These are phyloP conservation scores for Caryopteris hybrid DNA, from an alignment of 305 asterid genomes.

Conservation along the genomic window DNA sequence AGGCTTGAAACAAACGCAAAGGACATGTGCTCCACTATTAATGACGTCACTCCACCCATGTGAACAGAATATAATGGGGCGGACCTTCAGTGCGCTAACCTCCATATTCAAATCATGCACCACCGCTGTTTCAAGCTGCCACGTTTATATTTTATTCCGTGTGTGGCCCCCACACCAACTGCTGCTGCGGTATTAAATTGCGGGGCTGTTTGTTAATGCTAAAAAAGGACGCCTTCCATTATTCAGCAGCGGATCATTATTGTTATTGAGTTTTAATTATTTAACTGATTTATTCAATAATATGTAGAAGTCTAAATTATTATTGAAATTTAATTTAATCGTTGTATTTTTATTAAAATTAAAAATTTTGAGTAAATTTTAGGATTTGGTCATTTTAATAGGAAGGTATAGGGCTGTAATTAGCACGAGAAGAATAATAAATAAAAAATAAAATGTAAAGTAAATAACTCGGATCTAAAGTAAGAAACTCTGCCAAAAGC, in stretches of 20 bases:
- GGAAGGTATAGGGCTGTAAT: no score
- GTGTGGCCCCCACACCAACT: conserved; percentile 18
- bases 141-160: conserved; percentile 8
- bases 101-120: conserved; percentile 34
- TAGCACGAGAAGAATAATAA: no score
- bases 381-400: no score
- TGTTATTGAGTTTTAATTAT: no score
- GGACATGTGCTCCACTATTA: conserved; percentile 28
- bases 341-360: no score
- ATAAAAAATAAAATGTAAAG: not conserved
- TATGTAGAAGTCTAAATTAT: not conserved
- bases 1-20: conserved; percentile 37
- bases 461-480: not conserved
- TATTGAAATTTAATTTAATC: not conserved
- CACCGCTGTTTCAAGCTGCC: conserved; percentile 22
- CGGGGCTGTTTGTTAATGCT: not conserved
- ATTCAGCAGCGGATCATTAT: conserved; percentile 1
- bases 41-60: conserved; percentile 26
- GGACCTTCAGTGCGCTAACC: conserved; percentile 17
- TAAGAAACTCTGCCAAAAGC: conserved; percentile 20
- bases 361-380: no score
- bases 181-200: not conserved
- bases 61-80: conserved; percentile 28
- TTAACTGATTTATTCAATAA: no score
- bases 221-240: conserved; percentile 1